Percentiles rank a stretch among this genome's conserved stretches.
Conservation (phyloP, 2,329 filamentous ascomycete genomes). For the Aspergillus tanneri region DNA sequence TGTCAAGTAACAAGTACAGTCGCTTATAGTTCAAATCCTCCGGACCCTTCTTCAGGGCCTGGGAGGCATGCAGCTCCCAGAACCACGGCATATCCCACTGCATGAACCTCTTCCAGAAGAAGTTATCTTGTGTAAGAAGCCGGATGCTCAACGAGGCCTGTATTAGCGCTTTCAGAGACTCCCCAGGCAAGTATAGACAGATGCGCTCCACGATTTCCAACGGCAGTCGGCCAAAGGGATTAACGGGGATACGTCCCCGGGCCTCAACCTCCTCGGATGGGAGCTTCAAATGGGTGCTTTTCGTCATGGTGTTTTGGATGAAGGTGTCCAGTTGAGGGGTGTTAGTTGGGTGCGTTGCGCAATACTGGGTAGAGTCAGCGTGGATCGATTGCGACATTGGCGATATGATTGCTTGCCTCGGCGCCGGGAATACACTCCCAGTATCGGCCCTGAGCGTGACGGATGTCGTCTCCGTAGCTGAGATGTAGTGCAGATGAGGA, state of each 20-base stretch:
- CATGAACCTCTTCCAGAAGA: slow-evolving; percentile 22
- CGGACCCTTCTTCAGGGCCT: not conserved
- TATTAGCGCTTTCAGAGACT: slow-evolving; percentile 17
- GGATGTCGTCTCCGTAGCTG: slow-evolving; percentile 20
- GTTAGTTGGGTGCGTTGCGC: slow-evolving; percentile 17
- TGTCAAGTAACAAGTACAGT: slow-evolving; percentile 20
- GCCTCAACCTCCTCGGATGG: slow-evolving; percentile 9
- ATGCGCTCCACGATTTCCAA: slow-evolving; percentile 20
- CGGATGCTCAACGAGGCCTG: slow-evolving; percentile 20
- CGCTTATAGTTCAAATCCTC: slow-evolving; percentile 17
- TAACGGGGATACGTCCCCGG: slow-evolving; percentile 11
- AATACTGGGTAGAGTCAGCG: slow-evolving; percentile 15
- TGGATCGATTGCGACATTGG: no score
- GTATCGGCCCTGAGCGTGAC: slow-evolving; percentile 22
- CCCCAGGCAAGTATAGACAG: slow-evolving; percentile 20
- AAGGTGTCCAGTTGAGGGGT: slow-evolving; percentile 11
- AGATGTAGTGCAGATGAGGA: slow-evolving; percentile 16
- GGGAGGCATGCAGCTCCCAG: slow-evolving; percentile 15
- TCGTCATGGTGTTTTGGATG: slow-evolving; percentile 9
- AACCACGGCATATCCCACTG: slow-evolving; percentile 24
- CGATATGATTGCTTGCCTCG: slow-evolving; percentile 12
- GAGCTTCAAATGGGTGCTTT: slow-evolving; percentile 7
- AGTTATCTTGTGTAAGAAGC: slow-evolving; percentile 19
- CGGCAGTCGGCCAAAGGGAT: slow-evolving; percentile 18
- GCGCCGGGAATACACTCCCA: slow-evolving; percentile 24